These are phyloP conservation scores for Nitzschia sp. DNA, from an alignment of 108 stramenopile genomes.

Conservation along the genomic window DNA sequence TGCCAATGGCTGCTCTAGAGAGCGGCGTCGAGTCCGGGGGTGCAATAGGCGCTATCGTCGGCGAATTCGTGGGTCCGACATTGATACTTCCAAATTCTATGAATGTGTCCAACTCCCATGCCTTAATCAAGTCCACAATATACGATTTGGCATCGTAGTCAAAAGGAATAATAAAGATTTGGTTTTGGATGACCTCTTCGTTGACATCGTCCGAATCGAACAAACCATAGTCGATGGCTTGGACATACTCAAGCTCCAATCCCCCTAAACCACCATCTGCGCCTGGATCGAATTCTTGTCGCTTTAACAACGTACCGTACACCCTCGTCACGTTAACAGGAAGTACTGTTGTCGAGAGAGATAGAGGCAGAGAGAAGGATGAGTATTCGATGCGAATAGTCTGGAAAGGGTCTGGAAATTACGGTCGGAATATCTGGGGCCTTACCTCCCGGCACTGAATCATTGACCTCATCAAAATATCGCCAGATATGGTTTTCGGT, in stretches of 20 bases:
- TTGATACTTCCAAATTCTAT: slow-evolving; percentile 2
- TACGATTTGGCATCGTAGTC: slow-evolving; percentile 13
- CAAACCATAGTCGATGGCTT: background rate
- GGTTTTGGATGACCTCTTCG: background rate
- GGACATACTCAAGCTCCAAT: slow-evolving; percentile 10
- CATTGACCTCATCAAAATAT: slow-evolving; percentile 1
- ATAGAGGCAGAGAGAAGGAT: no score
- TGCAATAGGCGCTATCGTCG: background rate
- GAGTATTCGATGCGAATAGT: no score
- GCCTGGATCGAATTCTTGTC: background rate
- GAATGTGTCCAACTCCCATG: slow-evolving; percentile 9
- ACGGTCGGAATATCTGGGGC: no score
- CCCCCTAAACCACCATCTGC: background rate
- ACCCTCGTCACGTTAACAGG: slow-evolving; percentile 10
- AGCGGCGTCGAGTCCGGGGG: background rate
- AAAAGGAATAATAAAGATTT: slow-evolving; percentile 28
- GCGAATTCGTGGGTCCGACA: slow-evolving; percentile 6
- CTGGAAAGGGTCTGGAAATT: no score
- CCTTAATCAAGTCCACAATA: slow-evolving; percentile 2
- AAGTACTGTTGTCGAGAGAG: no score
- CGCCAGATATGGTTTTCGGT: slow-evolving; percentile 11
- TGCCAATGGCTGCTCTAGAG: background rate
- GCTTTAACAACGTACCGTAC: background rate
- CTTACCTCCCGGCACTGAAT: background rate
- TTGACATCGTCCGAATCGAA: background rate